These are phyloP conservation scores for Phytophthora podocarpi DNA, from an alignment of 352 stramenopile genomes.

Conservation along the genomic window DNA sequence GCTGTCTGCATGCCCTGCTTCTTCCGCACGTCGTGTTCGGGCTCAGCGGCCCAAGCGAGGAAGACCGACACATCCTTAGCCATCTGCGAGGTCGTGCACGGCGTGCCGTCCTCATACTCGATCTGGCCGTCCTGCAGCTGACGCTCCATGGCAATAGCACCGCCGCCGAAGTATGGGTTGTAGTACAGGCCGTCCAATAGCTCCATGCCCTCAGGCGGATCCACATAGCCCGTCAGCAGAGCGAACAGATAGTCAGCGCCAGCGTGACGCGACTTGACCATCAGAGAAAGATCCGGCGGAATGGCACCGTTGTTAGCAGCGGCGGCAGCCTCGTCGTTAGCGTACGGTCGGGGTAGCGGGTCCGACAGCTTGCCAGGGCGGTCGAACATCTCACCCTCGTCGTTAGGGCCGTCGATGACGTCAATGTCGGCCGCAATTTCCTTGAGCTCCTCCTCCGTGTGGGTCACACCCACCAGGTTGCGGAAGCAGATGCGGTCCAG, in stretches of 20 bases:
- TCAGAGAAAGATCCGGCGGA: conserved; percentile 97
- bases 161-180: conserved; percentile 99
- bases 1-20: conserved; percentile 96
- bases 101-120: conserved; percentile 98
- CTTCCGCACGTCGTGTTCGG: conserved; percentile 98
- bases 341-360: conserved; percentile 95
- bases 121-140: conserved; percentile 97
- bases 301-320: conserved; percentile 98
- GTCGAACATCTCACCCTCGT: conserved; percentile 99
- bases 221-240: conserved; percentile 97
- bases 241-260: conserved; percentile 98
- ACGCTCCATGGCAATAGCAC: conserved; percentile 98
- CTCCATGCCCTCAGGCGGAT: conserved; percentile 92
- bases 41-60: conserved; percentile 96
- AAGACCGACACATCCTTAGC: conserved; percentile 98
- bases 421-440: conserved; percentile 94
- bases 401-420: conserved; percentile 97
- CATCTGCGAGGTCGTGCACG: conserved; percentile 98
- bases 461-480: conserved; percentile 97
- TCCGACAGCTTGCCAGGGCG: conserved; percentile 97
- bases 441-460: conserved; percentile 94
- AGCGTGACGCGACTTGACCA: conserved; percentile 96
- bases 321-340: conserved; percentile 97
- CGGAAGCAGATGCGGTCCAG: conserved; percentile 98
- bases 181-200: conserved; percentile 93